Evolutionary conservation across 352 stramenopile species (phyloP).

Genomic region (Globisporangium echinulatum): DNA sequence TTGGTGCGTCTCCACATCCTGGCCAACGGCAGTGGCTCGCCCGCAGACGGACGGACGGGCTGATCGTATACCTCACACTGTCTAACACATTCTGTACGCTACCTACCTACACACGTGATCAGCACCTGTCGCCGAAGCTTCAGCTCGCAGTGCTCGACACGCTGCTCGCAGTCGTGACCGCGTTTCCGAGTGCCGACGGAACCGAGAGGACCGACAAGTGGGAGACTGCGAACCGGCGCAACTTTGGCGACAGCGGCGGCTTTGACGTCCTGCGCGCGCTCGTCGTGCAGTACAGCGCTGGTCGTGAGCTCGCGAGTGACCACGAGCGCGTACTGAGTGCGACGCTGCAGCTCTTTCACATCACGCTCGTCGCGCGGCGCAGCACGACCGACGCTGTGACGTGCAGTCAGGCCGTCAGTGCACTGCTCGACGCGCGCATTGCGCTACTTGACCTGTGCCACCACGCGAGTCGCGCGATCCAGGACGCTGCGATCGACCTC

Average conservation of each 20-base stretch:
- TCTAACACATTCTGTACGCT: neutral
- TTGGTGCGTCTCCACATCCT: conserved; percentile 22
- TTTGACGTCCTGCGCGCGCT: conserved; percentile 65
- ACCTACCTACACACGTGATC: neutral
- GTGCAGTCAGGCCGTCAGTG: conserved; percentile 48
- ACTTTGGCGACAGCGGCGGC: conserved; percentile 66
- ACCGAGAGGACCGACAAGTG: conserved; percentile 67
- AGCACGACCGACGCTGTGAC: conserved; percentile 45
- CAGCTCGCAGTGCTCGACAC: conserved; percentile 58
- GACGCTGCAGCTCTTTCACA: conserved; percentile 59
- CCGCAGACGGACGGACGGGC: neutral
- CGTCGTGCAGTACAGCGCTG: conserved; percentile 51
- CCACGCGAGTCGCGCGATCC: conserved; percentile 29
- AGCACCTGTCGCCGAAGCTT: conserved; percentile 47
- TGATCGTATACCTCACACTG: neutral
- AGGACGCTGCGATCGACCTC: conserved; percentile 52
- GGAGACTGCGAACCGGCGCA: conserved; percentile 66
- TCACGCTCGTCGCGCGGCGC: conserved; percentile 51
- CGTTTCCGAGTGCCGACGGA: conserved; percentile 37
- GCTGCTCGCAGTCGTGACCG: conserved; percentile 49
- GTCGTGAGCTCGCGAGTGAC: conserved; percentile 13
- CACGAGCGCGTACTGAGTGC: conserved; percentile 32
- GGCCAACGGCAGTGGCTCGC: too few relatives aligned
- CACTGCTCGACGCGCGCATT: conserved; percentile 64
- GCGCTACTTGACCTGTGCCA: conserved; percentile 67